These are phyloP conservation scores for Neofusicoccum umdonicola DNA, from an alignment of 2,329 filamentous ascomycete species.

Conservation along the genomic window DNA sequence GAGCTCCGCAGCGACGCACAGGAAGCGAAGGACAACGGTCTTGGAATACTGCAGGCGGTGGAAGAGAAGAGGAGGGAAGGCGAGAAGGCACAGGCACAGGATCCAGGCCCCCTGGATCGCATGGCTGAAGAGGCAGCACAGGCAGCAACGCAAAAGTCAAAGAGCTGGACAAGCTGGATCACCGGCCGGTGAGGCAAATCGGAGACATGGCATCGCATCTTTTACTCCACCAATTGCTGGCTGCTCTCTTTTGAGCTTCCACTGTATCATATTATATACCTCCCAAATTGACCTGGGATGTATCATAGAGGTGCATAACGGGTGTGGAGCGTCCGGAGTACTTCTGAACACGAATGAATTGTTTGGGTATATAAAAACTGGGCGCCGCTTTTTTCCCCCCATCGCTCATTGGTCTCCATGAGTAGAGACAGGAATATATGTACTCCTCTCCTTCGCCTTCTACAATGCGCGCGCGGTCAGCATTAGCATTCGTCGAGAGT, in stretches of 20 bases:
- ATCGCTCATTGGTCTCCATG: constrained; percentile 29
- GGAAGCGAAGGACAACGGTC: constrained; percentile 19
- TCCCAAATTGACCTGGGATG: constrained; percentile 9
- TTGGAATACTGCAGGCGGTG: constrained; percentile 32
- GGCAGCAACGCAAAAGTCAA: constrained; percentile 36
- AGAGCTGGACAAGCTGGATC: constrained; percentile 48
- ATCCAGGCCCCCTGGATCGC: constrained; percentile 48
- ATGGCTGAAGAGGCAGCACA: constrained; percentile 41
- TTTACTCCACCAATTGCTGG: not conserved
- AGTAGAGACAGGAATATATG: constrained; percentile 52
- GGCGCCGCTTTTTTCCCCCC: not conserved
- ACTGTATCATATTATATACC: constrained; percentile 18
- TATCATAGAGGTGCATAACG: constrained; percentile 17
- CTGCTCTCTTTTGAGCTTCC: constrained; percentile 3
- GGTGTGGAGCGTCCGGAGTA: constrained; percentile 17
- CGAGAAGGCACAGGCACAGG: constrained; percentile 35
- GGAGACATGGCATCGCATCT: constrained; percentile 24
- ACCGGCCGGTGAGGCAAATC: constrained; percentile 32
- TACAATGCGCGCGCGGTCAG: constrained; percentile 24
- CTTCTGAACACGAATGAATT: constrained; percentile 12
- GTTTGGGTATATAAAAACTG: constrained; percentile 15
- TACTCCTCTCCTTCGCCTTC: constrained; percentile 48
- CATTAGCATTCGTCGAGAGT: not conserved
- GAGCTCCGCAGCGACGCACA: constrained; percentile 9
- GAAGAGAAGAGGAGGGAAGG: constrained; percentile 30